phyloP scores from a whole-genome alignment of 2,329 filamentous ascomycete genomes.

The Fusarium austroafricanum region DNA sequence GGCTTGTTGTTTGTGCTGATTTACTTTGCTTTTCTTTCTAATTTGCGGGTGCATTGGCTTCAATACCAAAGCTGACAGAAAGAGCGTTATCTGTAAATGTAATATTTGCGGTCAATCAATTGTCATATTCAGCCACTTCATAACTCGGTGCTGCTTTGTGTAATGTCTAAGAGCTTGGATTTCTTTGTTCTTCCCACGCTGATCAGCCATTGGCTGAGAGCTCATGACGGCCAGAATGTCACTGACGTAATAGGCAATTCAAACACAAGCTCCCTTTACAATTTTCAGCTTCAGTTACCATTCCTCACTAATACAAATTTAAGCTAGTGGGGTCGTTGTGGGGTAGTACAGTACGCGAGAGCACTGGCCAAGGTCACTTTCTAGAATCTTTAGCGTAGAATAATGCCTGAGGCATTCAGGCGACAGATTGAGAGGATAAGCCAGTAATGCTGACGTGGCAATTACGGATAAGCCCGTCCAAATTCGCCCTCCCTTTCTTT shows the following conservation, averaged over 20 bases:
- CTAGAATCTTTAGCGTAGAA: too few species aligned
- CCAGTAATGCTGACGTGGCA: too few species aligned
- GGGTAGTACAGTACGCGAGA: too few species aligned
- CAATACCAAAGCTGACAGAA: background rate
- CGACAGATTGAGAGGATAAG: too few species aligned
- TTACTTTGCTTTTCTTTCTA: conserved; percentile 20
- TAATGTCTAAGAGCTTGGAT: conserved; percentile 2
- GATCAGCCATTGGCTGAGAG: conserved; percentile 37
- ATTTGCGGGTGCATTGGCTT: conserved; percentile 2
- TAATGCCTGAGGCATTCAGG: too few species aligned
- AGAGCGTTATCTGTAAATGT: conserved; percentile 8
- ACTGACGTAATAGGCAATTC: conserved; percentile 40
- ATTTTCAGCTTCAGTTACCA: too few species aligned
- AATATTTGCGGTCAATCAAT: conserved; percentile 22
- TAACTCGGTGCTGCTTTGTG: background rate
- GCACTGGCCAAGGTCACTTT: too few species aligned
- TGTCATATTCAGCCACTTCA: conserved; percentile 1
- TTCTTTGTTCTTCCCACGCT: conserved; percentile 29
- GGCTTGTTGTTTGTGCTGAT: conserved; percentile 23
- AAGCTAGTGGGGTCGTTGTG: too few species aligned
- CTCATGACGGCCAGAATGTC: conserved; percentile 17
- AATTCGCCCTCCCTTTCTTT: too few species aligned
- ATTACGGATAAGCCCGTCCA: too few species aligned
- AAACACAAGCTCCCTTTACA: conserved; percentile 8
- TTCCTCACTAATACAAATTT: too few species aligned